Evolutionary conservation across 2,329 filamentous ascomycete genomes (phyloP), one percentile per base, ranked within the genome.

Genomic region (Aureobasidium sp.): DNA sequence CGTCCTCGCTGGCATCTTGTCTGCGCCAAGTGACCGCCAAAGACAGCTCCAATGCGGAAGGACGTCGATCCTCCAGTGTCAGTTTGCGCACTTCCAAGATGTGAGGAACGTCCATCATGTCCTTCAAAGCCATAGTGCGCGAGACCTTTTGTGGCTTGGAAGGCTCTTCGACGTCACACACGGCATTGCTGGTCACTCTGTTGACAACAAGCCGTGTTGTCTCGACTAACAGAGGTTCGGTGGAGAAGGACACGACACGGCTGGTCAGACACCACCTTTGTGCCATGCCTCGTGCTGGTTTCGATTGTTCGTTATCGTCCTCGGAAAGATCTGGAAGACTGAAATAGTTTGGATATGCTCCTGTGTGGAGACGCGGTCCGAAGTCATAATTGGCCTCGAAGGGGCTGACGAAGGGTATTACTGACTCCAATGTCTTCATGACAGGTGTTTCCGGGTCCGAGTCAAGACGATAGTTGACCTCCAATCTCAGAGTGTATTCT

Each of bases 361-460:
- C 86, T 0, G 81, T 73, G 71, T 96, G 88, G 3, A 96, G 78
- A 10, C 88, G 83, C 11, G 94, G 91, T 13, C 86, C 80, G 63
- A 97, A 84, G 64, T 95, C 90, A 71, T 95, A 96, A 68, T 89
- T 94, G 17, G 91, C 89, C 74, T 96, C 91, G 67, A 99, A 97
- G 0, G 93, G 90, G 53, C 85, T 86, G 58, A 90, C 84, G 60
- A 96, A 81, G 38, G 84, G 82, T 5, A 97, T 73, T 57, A 87
- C 85, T 40, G 88, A 80, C 1, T 84, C 79, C 23, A 87, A 75
- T 2, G 81, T 83, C 72, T 95, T 93, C 38, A 86, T 84, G 40
- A 97, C 87, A 1, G 87, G 86, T 1, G 91, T 96, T 54, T 88
- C 87, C 0, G 85, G 78, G 69, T 97, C 92, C 6, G 89, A 88